These are phyloP conservation scores for Coniosporium apollinis DNA, from an alignment of 495 filamentous ascomycete species.

Conservation along the genomic window DNA sequence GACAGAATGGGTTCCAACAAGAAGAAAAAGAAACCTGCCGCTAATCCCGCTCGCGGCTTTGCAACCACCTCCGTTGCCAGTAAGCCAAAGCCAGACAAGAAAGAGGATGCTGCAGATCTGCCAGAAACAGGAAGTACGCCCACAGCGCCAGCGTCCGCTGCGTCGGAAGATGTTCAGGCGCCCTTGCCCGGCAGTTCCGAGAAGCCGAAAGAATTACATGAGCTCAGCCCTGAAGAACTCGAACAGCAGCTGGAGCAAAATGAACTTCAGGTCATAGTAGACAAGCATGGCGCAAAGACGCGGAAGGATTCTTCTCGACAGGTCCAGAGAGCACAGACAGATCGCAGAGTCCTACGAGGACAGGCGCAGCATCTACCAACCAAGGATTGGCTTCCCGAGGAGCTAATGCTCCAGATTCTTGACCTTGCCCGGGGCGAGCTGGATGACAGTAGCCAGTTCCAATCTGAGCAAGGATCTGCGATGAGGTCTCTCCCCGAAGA, in stretches of 20 bases:
- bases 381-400: constrained; percentile 60
- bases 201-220: constrained; percentile 23
- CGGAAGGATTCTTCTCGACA: constrained; percentile 39
- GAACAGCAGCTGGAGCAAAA: constrained; percentile 67
- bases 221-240: constrained; percentile 64
- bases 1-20: constrained; percentile 29
- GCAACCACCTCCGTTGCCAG: constrained; percentile 81
- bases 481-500: constrained; percentile 33
- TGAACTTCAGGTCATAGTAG: constrained; percentile 65
- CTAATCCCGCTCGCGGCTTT: constrained; percentile 79
- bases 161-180: constrained; percentile 16
- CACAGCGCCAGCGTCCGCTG: background rate
- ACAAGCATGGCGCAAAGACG: constrained; percentile 54
- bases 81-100: constrained; percentile 31
- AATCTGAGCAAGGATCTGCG: constrained; percentile 19
- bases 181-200: constrained; percentile 12
- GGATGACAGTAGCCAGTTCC: no score
- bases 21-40: constrained; percentile 73
- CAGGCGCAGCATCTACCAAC: constrained; percentile 54
- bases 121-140: constrained; percentile 8
- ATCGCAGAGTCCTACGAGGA: constrained; percentile 55
- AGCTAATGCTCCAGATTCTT: constrained; percentile 60
- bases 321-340: constrained; percentile 55
- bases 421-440: constrained; percentile 31
- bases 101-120: constrained; percentile 6